Evolutionary conservation across 371 early-diverging fungal species (phyloP), one percentile per base, ranked within the genome.

Genomic region (Mortierella sp.): DNA sequence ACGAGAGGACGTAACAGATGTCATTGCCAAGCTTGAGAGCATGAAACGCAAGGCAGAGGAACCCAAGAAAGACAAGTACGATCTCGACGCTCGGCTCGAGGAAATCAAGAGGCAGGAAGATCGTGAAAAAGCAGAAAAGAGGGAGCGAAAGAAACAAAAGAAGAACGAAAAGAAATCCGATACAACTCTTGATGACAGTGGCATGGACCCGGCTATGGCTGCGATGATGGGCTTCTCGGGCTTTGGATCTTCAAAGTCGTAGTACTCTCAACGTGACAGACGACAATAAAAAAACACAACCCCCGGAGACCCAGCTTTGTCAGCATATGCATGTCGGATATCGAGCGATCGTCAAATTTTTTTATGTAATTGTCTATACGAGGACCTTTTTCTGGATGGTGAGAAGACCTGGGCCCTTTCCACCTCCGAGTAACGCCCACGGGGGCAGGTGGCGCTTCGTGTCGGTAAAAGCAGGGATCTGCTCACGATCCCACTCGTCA

Each of bases 11-110:
- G 46, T 76, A 6, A 72, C 78, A 21, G 81, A 84, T 60, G 73
- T 80, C 0, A 51, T 70, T n/a, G 81, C 79, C 2, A 81, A 71
- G 28, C 64, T 83, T 6, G 71, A 71, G 28, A 39, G 49, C 7
- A 60, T 84, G 32, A 87, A 84, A 80, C 68, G 79, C 27, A 83
- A 84, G 69, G 84, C 83, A 14, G 79, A 83, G 12, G 65, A 72
- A 9, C 82, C 83, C 24, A 66, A 52, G 41, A 61, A 82, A 31
- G 60, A 70, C 55, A 41, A 54, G 46, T 82, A 87, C 63, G 87
- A 88, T 66, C 65, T 90, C 17, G 86, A 90, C 61, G 82, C 83
- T 24, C 68, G 86, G 34, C 48, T 90, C 78, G 52, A 83, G 41
- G 80, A 78, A 63, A 59, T 65, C 80, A 64, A 64, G 81, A 43